Base-by-base conservation (phyloP, 2,329 filamentous ascomycete genomes). In the Pestalotiopsis sp. region DNA sequence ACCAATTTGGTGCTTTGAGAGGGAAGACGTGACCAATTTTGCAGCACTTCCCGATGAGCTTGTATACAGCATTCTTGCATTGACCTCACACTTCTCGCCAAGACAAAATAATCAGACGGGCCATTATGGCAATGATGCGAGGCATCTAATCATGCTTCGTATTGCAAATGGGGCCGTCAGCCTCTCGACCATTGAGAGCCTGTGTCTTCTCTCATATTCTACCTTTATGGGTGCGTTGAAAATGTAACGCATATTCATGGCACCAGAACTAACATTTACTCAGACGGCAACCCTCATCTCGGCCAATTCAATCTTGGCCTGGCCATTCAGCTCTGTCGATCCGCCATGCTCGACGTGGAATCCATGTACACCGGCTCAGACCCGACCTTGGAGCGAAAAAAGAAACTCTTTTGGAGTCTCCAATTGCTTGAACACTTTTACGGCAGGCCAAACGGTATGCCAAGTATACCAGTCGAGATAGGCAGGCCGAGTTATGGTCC, bases 301-400 rank as follows among this genome's bases (percentile, higher is more conserved):
- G 85, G 84, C 14, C 83, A 84, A 64, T 86, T 87, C 64, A 79
- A 86, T 68, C 82, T 87, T 0, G 84, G 84, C 9, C 80, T 87
- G 12, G 83, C 82, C 1, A 80, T 84, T 49, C 85, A 87, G 70
- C 81, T 87, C 9, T 86, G 84, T 70, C 82, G 83, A 9, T 84
- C 85, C 0, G 84, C 85, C 7, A 83, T 82, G 81, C 73, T 87
- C 0, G 85, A 87, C 67, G 72, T 83, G 0, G 79, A 82, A 59
- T 78, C 80, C 0, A 74, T 77, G 0, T 85, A 85, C 60, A 72
- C 72, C 0, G 65, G 73, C 3, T 77, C 81, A 7, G 80, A 81
- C 49, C 74, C 78, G 0, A 72, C 71, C 1, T 71, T 75, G 0
- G 82, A 87, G 66, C 80, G 84, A 11, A 86, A 86, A 73, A 85